phyloP scores from a whole-genome alignment of 2,329 filamentous ascomycete genomes.

The Diaporthe citriasiana region DNA sequence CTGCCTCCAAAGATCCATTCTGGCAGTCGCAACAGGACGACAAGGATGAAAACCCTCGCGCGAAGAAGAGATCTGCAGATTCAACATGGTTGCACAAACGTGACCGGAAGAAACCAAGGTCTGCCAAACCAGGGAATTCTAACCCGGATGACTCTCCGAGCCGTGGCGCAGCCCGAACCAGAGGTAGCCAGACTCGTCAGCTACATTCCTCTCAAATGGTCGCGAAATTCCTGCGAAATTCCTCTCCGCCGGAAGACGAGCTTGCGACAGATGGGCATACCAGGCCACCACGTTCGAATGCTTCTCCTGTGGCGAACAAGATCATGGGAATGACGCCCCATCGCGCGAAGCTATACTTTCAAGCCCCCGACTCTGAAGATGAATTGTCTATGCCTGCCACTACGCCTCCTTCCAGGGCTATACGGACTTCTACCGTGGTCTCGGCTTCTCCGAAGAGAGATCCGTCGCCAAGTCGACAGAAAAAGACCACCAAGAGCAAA shows the following conservation, averaged over 20 bases:
- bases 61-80: conserved; percentile 39
- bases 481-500: background rate
- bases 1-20: conserved; percentile 37
- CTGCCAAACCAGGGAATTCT: background rate
- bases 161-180: conserved; percentile 24
- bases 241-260: conserved; percentile 34
- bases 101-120: conserved; percentile 31
- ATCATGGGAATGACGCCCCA: background rate
- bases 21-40: conserved; percentile 36
- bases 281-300: background rate
- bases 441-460: background rate
- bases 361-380: conserved; percentile 38
- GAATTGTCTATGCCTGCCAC: conserved; percentile 39
- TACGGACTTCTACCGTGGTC: background rate
- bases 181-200: background rate
- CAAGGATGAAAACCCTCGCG: background rate
- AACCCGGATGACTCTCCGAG: conserved; percentile 36
- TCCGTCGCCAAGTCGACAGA: conserved; percentile 2
- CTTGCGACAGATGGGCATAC: conserved; percentile 21
- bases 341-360: background rate
- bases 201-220: background rate
- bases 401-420: conserved; percentile 26
- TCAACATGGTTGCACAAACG: conserved; percentile 32
- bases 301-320: conserved; percentile 7
- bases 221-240: background rate